Evolutionary conservation across 2,329 filamentous ascomycete genomes (phyloP).

Genomic region (Plenodomus tracheiphilus): DNA sequence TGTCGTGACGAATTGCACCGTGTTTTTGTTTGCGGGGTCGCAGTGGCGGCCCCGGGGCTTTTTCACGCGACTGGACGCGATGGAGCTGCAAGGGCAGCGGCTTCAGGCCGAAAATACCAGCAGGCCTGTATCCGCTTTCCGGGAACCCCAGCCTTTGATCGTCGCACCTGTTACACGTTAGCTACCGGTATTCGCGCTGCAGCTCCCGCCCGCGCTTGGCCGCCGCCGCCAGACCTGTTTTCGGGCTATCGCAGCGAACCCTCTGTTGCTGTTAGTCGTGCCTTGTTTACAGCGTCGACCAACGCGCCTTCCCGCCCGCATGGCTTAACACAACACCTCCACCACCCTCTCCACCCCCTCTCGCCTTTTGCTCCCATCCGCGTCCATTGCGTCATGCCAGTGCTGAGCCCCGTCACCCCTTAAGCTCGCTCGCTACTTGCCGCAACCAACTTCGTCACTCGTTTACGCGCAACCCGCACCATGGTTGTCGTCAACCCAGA

Average conservation of each 20-base stretch:
- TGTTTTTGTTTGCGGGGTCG: constrained; percentile 25
- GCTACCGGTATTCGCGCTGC: constrained; percentile 24
- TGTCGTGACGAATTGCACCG: background rate
- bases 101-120: constrained; percentile 22
- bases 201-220: constrained; percentile 26
- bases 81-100: constrained; percentile 16
- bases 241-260: constrained; percentile 13
- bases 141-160: constrained; percentile 17
- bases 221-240: constrained; percentile 27
- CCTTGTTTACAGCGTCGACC: constrained; percentile 21
- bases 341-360: background rate
- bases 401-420: constrained; percentile 12
- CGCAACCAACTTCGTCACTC: constrained; percentile 30
- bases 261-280: constrained; percentile 12
- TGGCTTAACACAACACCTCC: constrained; percentile 7
- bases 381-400: constrained; percentile 24
- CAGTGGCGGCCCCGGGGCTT: constrained; percentile 10
- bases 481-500: constrained; percentile 86
- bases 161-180: constrained; percentile 30
- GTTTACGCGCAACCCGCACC: constrained; percentile 43
- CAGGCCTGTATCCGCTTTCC: constrained; percentile 6
- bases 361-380: background rate
- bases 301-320: constrained; percentile 11
- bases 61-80: constrained; percentile 6
- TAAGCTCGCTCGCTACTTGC: constrained; percentile 8